phyloP scores from a whole-genome alignment of 2,329 filamentous ascomycete genomes.

The Microcyclospora tardicrescens region DNA sequence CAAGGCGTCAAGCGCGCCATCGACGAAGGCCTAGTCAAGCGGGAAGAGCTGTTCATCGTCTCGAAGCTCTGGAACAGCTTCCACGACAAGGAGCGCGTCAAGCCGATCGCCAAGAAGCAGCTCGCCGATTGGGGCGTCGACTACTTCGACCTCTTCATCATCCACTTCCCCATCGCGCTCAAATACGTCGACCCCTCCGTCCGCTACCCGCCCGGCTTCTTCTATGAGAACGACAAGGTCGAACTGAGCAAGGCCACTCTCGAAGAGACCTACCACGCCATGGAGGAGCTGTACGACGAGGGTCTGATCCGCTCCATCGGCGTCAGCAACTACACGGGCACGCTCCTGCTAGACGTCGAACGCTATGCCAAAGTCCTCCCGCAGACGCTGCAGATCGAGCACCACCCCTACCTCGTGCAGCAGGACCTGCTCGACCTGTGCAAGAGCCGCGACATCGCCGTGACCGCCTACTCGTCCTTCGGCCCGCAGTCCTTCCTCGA shows the following conservation, averaged over 20 bases:
- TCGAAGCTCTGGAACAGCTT: conserved; percentile 90
- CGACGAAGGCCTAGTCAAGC: conserved; percentile 66
- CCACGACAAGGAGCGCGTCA: conserved; percentile 67
- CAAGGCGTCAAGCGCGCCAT: conserved; percentile 68
- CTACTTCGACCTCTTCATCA: conserved; percentile 78
- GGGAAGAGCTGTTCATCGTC: conserved; percentile 80
- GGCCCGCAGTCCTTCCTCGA: conserved; percentile 69
- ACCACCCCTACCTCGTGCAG: conserved; percentile 81
- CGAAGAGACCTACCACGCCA: conserved; percentile 69
- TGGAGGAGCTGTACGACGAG: conserved; percentile 60
- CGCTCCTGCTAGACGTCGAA: conserved; percentile 66
- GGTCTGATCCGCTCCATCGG: conserved; percentile 62
- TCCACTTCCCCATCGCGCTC: conserved; percentile 74
- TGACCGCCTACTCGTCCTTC: conserved; percentile 78
- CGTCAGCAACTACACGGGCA: conserved; percentile 69
- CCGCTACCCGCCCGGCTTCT: conserved; percentile 71
- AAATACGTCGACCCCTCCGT: conserved; percentile 71
- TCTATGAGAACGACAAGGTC: conserved; percentile 48
- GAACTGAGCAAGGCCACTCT: conserved; percentile 55
- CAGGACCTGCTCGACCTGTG: conserved; percentile 55
- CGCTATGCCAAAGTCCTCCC: conserved; percentile 63
- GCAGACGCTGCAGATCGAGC: conserved; percentile 74
- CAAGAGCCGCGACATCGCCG: conserved; percentile 54
- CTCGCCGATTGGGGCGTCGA: conserved; percentile 72
- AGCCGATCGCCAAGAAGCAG: conserved; percentile 63